Base-by-base conservation (phyloP, 2,329 filamentous ascomycete genomes). In the Clarireedia monteithiana region DNA sequence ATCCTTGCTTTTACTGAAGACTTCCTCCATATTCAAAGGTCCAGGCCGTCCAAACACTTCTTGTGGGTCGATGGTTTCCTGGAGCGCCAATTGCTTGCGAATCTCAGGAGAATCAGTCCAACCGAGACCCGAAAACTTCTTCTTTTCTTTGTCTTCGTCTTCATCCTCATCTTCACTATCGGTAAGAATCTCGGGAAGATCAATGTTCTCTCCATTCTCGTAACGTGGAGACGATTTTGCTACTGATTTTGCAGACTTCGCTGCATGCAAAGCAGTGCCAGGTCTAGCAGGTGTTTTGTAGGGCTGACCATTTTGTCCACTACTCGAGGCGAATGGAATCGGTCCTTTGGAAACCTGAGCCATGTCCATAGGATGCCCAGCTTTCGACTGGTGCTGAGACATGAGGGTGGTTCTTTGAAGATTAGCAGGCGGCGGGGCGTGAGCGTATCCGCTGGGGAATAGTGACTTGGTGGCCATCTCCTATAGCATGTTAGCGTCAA, bases 71-170 rank as follows among this genome's bases (percentile, higher is more conserved):
- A 94, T 80, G 9, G 84, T 82, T 70, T 99, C 91, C 69, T 99
- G 95, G 50, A 83, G 78, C 57, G 86, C 80, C 26, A 99, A 80
- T 55, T 89, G 81, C 53, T 82, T 77, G 17, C 86, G 83, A 47
- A 99, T 80, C 60, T 89, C 86, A 10, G 92, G 91, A 2, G 89
- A 89, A 67, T 96, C 87, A 4, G 90, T 91, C 94, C 94, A 99
- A 6, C 83, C 82, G 2, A 90, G 88, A 15, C 89, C 81, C 53
- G 73, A 75, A 66, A 89, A 84, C 46, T 78, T 79, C 12, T 56
- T 56, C 44, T 74, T 74, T 48, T 78, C 79, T 38, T 52, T 52
- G 36, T 74, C 74, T 6, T 74, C 74, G 14, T 83, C 82, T 5
- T 79, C 82, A 59, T 92, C 88, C 49, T 92, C 88, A 58, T 95